Evolutionary conservation across 164 flowering plant species (phyloP).

Genomic region (Tetrastigma voinierianum): DNA sequence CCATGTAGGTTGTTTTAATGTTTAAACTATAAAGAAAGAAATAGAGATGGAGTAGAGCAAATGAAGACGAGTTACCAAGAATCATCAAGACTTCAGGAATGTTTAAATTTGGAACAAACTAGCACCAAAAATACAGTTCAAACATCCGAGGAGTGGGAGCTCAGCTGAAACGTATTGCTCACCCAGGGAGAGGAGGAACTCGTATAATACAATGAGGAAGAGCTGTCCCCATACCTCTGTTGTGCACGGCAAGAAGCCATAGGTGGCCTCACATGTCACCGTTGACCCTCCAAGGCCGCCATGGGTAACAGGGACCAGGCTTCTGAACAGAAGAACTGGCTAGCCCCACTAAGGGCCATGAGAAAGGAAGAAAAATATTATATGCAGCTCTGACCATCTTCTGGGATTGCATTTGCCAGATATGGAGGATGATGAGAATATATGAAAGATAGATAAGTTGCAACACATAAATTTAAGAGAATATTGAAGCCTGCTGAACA

Average conservation of each 20-base stretch:
- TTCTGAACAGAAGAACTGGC: slow-evolving; percentile 9
- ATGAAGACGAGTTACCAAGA: slow-evolving; percentile 12
- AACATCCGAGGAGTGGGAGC: slow-evolving; percentile 27
- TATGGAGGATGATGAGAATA: too few relatives aligned
- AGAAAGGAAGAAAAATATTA: neutral
- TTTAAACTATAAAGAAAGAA: neutral
- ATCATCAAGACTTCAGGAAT: slow-evolving; percentile 18
- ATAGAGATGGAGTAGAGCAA: neutral
- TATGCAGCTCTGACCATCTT: too few relatives aligned
- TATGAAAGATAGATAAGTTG: too few relatives aligned
- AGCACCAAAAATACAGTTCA: slow-evolving; percentile 45
- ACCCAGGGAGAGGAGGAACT: slow-evolving; percentile 33
- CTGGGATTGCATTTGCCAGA: too few relatives aligned
- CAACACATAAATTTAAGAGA: too few relatives aligned
- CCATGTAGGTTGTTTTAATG: too few relatives aligned
- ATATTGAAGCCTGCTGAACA: too few relatives aligned
- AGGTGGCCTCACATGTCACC: slow-evolving; percentile 40
- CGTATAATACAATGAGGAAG: slow-evolving; percentile 45
- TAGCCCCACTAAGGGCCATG: neutral
- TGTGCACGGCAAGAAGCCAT: slow-evolving; percentile 59
- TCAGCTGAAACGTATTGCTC: slow-evolving; percentile 35
- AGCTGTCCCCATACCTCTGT: slow-evolving; percentile 39
- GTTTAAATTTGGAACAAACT: slow-evolving; percentile 41
- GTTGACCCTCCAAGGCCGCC: slow-evolving; percentile 10
- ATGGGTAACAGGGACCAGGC: neutral